Percentiles rank a stretch among this genome's conserved stretches.
phyloP scores from a whole-genome alignment of 176 grass and related monocot genomes.

The Panicum miliaceum region DNA sequence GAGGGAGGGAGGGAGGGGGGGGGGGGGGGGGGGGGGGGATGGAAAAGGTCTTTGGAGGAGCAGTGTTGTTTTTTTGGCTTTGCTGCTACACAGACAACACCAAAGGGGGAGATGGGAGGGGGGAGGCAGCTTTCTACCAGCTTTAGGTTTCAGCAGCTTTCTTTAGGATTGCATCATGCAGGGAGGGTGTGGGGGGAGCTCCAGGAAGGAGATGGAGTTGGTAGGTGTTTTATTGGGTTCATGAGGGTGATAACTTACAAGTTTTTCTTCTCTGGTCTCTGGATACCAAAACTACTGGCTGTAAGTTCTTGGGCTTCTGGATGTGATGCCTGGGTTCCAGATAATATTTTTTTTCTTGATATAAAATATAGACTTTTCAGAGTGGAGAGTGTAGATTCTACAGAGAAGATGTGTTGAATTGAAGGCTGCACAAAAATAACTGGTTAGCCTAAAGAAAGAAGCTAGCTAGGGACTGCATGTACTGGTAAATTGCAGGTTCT shows the following conservation, averaged over 20 bases:
- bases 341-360: neutral
- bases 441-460: neutral
- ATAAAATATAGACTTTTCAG: neutral
- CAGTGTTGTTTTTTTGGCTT: slow-evolving; percentile 55
- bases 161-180: slow-evolving; percentile 68
- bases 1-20: neutral
- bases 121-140: slow-evolving; percentile 66
- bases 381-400: neutral
- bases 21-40: slow-evolving; percentile 16
- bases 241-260: neutral
- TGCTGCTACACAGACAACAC: slow-evolving; percentile 51
- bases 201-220: slow-evolving; percentile 41
- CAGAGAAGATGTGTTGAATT: neutral
- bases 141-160: slow-evolving; percentile 75
- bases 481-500: neutral
- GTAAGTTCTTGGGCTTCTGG: neutral
- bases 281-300: neutral
- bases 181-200: neutral
- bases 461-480: neutral
- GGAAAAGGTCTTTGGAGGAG: slow-evolving; percentile 60
- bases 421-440: neutral
- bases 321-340: neutral
- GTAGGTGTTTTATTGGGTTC: slow-evolving; percentile 48
- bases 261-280: neutral
- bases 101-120: slow-evolving; percentile 36